phyloP scores from a whole-genome alignment of 2,329 filamentous ascomycete species.

The Fusarium humuli region DNA sequence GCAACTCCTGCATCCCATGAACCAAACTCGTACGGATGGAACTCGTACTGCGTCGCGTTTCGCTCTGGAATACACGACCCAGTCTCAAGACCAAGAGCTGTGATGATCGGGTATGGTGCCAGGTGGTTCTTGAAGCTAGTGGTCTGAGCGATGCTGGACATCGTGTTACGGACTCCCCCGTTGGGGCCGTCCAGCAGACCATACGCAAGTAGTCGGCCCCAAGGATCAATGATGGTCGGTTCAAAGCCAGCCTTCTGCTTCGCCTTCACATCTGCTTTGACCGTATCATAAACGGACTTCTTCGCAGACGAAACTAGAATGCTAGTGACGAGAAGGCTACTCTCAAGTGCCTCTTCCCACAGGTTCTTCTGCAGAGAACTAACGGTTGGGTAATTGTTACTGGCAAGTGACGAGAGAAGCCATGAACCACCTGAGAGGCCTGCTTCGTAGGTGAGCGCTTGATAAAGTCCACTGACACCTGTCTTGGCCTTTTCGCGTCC shows the following conservation, averaged over 20 bases:
- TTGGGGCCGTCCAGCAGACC: background rate
- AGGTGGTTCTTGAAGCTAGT: background rate
- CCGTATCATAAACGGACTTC: background rate
- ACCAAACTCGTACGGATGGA: slow-evolving; percentile 10
- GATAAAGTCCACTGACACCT: slow-evolving; percentile 12
- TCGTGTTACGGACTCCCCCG: background rate
- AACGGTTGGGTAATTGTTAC: slow-evolving; percentile 3
- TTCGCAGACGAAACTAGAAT: slow-evolving; percentile 3
- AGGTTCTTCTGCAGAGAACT: background rate
- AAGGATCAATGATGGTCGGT: slow-evolving; percentile 14
- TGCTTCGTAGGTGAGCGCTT: slow-evolving; percentile 7
- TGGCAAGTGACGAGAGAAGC: slow-evolving; percentile 1
- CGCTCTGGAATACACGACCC: slow-evolving; percentile 5
- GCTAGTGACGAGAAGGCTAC: slow-evolving; percentile 11
- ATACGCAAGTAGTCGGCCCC: slow-evolving; percentile 7
- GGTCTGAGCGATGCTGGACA: slow-evolving; percentile 9
- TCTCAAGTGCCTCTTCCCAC: slow-evolving; percentile 7
- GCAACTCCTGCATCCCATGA: slow-evolving; percentile 12
- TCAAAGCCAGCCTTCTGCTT: slow-evolving; percentile 10
- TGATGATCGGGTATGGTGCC: slow-evolving; percentile 10
- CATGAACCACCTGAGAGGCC: slow-evolving; percentile 9
- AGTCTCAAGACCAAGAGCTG: slow-evolving; percentile 6
- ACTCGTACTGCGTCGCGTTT: slow-evolving; percentile 10
- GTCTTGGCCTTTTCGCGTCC: slow-evolving; percentile 12
- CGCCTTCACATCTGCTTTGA: slow-evolving; percentile 4